These are phyloP conservation scores for Colletotrichum orchidophilum DNA, from an alignment of 2,329 filamentous ascomycete species.

Conservation along the genomic window DNA sequence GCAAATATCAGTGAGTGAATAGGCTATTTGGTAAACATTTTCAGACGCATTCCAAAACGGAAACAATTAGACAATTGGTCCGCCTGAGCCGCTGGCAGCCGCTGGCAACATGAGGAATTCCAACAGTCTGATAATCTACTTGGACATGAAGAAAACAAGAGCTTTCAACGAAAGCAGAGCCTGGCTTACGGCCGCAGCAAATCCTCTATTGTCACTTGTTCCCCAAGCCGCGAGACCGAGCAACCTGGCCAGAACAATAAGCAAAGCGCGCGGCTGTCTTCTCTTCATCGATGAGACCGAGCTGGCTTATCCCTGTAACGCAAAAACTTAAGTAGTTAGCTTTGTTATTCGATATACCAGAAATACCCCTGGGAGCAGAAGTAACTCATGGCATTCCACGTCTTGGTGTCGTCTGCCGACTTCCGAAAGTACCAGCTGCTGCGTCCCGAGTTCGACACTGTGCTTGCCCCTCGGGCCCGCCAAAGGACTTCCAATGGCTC, in stretches of 20 bases:
- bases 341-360: conserved; percentile 42
- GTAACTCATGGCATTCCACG: conserved; percentile 48
- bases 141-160: background rate
- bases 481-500: conserved; percentile 65
- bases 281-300: background rate
- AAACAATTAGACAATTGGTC: too few species aligned
- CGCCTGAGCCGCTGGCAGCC: background rate
- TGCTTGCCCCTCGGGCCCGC: conserved; percentile 67
- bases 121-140: background rate
- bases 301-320: background rate
- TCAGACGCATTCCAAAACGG: background rate
- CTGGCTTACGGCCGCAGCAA: background rate
- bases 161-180: background rate
- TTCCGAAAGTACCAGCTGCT: conserved; percentile 47
- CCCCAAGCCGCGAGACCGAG: background rate
- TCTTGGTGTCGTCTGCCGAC: conserved; percentile 33
- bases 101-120: background rate
- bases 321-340: background rate
- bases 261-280: background rate
- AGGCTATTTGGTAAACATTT: background rate
- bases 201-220: background rate
- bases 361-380: conserved; percentile 46
- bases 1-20: too few species aligned
- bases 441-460: conserved; percentile 45
- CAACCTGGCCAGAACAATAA: background rate